Evolutionary conservation across 768 basidiomycete genomes (phyloP).

Genomic region (Coprinellus micaceus): DNA sequence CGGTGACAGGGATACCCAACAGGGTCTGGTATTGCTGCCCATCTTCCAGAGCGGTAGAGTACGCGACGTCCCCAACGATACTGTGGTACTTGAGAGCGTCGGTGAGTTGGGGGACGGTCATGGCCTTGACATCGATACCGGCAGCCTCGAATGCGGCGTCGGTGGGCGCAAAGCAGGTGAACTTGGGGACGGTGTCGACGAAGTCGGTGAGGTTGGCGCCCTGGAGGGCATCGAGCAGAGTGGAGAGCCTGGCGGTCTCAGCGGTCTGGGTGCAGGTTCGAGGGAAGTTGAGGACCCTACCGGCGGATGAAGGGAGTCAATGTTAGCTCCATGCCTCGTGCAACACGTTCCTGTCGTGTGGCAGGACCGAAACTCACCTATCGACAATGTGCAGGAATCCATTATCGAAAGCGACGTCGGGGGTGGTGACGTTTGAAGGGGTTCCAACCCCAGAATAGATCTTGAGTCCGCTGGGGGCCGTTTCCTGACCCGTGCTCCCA

Average conservation of each 20-base stretch:
- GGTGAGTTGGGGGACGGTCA: neutral
- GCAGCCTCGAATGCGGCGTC: slow-evolving; percentile 6
- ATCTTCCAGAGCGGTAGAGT: slow-evolving; percentile 10
- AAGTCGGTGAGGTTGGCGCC: neutral
- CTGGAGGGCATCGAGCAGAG: neutral
- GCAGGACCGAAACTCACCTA: neutral
- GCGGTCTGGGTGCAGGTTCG: slow-evolving; percentile 7
- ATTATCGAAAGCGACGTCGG: slow-evolving; percentile 6
- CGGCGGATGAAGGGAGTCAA: too few relatives aligned
- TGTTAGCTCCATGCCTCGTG: too few relatives aligned
- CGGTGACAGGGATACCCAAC: slow-evolving; percentile 4
- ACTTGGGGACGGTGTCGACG: slow-evolving; percentile 9
- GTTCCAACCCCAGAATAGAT: slow-evolving; percentile 8
- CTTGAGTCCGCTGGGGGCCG: neutral
- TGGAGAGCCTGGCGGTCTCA: slow-evolving; percentile 1
- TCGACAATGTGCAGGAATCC: slow-evolving; percentile 8
- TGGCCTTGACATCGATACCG: slow-evolving; percentile 1
- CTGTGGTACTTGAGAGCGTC: slow-evolving; percentile 12
- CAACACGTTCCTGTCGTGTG: too few relatives aligned
- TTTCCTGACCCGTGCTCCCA: slow-evolving; percentile 5
- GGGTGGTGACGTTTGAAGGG: neutral
- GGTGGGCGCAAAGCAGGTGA: slow-evolving; percentile 11
- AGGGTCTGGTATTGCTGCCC: slow-evolving; percentile 4
- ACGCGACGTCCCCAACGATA: slow-evolving; percentile 8
- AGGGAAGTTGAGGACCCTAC: slow-evolving; percentile 12